Percentiles rank a stretch among this genome's conserved stretches.
Conservation (phyloP, 306 rosid genomes). For the Trifolium subterraneum region DNA sequence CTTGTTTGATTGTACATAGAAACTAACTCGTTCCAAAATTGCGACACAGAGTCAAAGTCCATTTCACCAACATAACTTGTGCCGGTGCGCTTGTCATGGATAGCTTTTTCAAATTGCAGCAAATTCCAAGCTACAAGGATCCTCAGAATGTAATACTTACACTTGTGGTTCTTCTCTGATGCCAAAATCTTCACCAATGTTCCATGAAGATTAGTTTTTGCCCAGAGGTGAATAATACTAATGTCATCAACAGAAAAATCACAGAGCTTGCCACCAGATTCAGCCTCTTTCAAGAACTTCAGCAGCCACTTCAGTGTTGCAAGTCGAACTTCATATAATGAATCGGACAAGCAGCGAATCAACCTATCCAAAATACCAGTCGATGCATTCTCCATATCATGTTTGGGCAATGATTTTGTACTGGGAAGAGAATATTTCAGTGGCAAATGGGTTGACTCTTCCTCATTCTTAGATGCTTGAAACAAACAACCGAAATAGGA, state of each 20-base stretch:
- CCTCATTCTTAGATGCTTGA: conserved; percentile 67
- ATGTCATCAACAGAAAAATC: conserved; percentile 56
- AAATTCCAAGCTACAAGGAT: conserved; percentile 76
- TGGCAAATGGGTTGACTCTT: conserved; percentile 44
- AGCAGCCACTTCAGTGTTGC: conserved; percentile 91
- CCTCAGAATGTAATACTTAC: conserved; percentile 77
- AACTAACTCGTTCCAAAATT: conserved; percentile 80
- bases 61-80: conserved; percentile 69
- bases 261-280: conserved; percentile 51
- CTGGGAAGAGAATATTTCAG: conserved; percentile 49
- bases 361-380: conserved; percentile 69
- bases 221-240: conserved; percentile 63
- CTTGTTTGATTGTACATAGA: conserved; percentile 63
- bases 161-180: conserved; percentile 73
- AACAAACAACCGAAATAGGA: conserved; percentile 86
- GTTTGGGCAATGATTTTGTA: conserved; percentile 48
- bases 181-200: conserved; percentile 67
- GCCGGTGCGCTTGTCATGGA: conserved; percentile 48
- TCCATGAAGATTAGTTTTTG: conserved; percentile 62
- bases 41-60: conserved; percentile 65
- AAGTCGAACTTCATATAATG: conserved; percentile 86
- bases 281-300: conserved; percentile 68
- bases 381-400: conserved; percentile 55
- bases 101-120: conserved; percentile 64
- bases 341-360: conserved; percentile 73